Percentiles rank a stretch among this genome's conserved stretches.
These are phyloP conservation scores for Zostera marina DNA, from an alignment of 116 monocot genomes.

Conservation along the genomic window DNA sequence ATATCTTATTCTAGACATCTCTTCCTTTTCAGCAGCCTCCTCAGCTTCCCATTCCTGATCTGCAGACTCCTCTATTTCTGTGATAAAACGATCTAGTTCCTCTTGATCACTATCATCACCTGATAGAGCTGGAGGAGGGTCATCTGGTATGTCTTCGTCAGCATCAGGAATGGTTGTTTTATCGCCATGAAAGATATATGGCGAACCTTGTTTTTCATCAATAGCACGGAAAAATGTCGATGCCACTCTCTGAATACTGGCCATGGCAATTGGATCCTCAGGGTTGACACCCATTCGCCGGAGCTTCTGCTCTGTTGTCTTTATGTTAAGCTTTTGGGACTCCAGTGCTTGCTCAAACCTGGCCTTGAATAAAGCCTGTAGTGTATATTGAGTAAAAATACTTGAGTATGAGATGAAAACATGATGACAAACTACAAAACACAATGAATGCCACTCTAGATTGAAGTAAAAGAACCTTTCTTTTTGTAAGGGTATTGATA, in stretches of 20 bases:
- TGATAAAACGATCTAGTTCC: slow-evolving; percentile 92
- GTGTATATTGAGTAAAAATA: slow-evolving; percentile 4
- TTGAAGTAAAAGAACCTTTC: slow-evolving; percentile 41
- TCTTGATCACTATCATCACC: slow-evolving; percentile 6
- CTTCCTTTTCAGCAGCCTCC: slow-evolving; percentile 88
- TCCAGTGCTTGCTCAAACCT: slow-evolving; percentile 99
- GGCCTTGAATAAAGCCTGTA: slow-evolving; percentile 92
- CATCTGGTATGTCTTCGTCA: slow-evolving; percentile 2
- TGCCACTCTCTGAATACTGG: slow-evolving; percentile 94
- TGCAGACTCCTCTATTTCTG: slow-evolving; percentile 88
- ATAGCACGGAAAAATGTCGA: slow-evolving; percentile 95
- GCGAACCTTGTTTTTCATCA: slow-evolving; percentile 94
- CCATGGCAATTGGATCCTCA: slow-evolving; percentile 93
- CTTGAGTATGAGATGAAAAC: neutral
- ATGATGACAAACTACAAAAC: neutral
- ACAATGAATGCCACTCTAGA: neutral
- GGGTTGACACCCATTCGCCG: slow-evolving; percentile 83
- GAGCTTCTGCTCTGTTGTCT: slow-evolving; percentile 80
- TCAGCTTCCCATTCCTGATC: slow-evolving; percentile 79
- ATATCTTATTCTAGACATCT: slow-evolving; percentile 55
- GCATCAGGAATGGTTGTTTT: slow-evolving; percentile 13
- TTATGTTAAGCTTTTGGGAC: slow-evolving; percentile 96
- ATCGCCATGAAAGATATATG: slow-evolving; percentile 60
- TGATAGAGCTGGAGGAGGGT: slow-evolving; percentile 2
- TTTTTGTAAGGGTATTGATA: slow-evolving; percentile 94